Evolutionary conservation across 192 early-diverging fungal genomes (phyloP).

Genomic region (Coemansia sp.): DNA sequence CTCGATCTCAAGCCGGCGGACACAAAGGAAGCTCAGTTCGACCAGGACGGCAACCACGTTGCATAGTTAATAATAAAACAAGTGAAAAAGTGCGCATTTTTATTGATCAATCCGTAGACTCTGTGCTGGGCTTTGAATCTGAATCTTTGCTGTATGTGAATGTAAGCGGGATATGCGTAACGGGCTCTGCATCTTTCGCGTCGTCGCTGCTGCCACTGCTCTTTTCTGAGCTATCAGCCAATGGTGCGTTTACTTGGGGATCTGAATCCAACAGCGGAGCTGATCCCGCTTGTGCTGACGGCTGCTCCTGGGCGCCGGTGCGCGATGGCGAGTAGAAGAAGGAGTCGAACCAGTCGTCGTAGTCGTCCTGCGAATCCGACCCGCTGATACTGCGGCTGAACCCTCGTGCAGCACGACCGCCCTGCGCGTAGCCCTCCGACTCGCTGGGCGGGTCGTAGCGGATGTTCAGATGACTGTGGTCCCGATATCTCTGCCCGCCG

Average conservation of each 20-base stretch:
- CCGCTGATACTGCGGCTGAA: constrained; percentile 9
- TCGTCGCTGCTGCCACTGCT: no score
- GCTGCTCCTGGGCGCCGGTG: constrained; percentile 2
- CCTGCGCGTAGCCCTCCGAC: neutral
- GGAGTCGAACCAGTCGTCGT: constrained; percentile 47
- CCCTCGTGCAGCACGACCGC: neutral
- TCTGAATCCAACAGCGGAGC: constrained; percentile 37
- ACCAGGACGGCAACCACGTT: constrained; percentile 14
- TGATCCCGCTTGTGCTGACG: neutral
- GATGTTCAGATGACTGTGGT: constrained; percentile 45
- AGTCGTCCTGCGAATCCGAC: constrained; percentile 6
- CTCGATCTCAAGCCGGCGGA: constrained; percentile 7
- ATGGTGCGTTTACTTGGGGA: constrained; percentile 24
- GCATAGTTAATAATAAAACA: neutral
- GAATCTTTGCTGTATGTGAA: no score
- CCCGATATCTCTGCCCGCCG: constrained; percentile 16
- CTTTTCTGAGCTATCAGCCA: neutral
- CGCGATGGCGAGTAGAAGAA: constrained; percentile 23
- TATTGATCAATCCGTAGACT: no score
- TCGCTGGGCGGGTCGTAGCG: constrained; percentile 30
- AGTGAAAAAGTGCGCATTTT: neutral
- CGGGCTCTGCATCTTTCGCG: no score
- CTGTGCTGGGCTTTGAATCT: no score
- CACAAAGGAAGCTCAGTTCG: constrained; percentile 12
- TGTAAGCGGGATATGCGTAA: no score